Evolutionary conservation across 2,329 filamentous ascomycete species (phyloP), one percentile per base, ranked within the genome.

Genomic region (Penicillium concentricum): DNA sequence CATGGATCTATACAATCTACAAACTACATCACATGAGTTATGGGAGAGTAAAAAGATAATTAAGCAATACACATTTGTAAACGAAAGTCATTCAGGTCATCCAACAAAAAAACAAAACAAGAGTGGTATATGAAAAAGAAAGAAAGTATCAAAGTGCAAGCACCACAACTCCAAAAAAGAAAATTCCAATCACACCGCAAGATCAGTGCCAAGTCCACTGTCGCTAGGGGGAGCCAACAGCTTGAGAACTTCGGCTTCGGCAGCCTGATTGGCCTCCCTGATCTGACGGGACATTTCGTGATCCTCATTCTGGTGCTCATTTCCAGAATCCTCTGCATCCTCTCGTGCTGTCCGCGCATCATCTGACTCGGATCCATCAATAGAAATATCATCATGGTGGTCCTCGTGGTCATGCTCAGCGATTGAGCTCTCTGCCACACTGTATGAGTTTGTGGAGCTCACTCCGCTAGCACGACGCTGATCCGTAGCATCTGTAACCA

Each of bases 401-500:
- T 60, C 54, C 56, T 58, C 44, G 35, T 65, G 58, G 34, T 62
- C 56, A 35, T 64, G 60, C 24, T 52, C 58, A 5, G 51, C 44
- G 46, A 61, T 58, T 7, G 48, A 60, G 34, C 64, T 66, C 12
- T 74, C 69, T 4, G 65, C 65, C 28, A 54, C 60, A 24, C 67
- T 62, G 59, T 61, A 39, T 48, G 64, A 72, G 44, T 71, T 71
- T n/a, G 72, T 72, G 35, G 74, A 74, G 61, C 76, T 76, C 46
- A 72, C 70, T 56, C 70, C 74, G 57, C 77, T 79, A 15, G 70
- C 66, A 44, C 72, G 72, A 56, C 73, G 72, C 54, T 74, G 71
- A 38, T 67, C 67, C 20, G 76, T 75, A 57, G 74, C 71, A 38
- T 68, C 68, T 39, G 76, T 76, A 37, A 77, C 57, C 6, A 69